phyloP scores from a whole-genome alignment of 129 eudicot genomes.

The Centaurea solstitialis region DNA sequence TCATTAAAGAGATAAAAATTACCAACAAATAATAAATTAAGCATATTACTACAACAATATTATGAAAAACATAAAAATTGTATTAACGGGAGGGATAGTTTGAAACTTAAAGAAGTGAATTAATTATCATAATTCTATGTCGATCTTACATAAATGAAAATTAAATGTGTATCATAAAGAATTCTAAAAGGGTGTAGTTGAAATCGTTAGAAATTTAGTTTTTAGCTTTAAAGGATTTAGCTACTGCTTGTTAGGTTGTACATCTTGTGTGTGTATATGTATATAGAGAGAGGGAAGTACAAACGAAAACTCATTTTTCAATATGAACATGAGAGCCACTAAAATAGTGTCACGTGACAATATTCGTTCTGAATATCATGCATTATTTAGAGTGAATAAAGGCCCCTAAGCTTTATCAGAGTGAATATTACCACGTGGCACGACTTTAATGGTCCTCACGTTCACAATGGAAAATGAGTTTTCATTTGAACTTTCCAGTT shows the following conservation, averaged over 20 bases:
- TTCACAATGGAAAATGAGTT: no score
- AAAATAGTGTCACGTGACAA: no score
- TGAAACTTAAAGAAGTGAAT: constrained; percentile 23
- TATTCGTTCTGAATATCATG: no score
- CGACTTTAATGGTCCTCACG: no score
- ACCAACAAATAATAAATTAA: neutral
- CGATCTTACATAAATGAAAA: constrained; percentile 36
- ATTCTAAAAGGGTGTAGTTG: constrained; percentile 43
- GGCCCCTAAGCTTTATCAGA: no score
- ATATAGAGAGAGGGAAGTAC: neutral
- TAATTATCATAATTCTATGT: constrained; percentile 21
- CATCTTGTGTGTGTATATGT: neutral
- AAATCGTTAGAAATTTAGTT: constrained; percentile 56
- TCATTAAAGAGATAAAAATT: neutral
- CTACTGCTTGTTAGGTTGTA: constrained; percentile 28
- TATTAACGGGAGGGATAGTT: constrained; percentile 7
- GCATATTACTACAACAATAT: no score
- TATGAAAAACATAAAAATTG: neutral
- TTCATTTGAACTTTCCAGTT: no score
- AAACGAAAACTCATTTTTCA: no score
- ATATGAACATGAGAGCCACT: no score
- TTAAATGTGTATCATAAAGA: constrained; percentile 29
- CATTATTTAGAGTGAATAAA: no score
- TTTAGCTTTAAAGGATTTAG: constrained; percentile 53
- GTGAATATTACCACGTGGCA: no score